Conservation (phyloP, 1,284 basidiomycete species). For the Stygiomarasmius scandens region DNA sequence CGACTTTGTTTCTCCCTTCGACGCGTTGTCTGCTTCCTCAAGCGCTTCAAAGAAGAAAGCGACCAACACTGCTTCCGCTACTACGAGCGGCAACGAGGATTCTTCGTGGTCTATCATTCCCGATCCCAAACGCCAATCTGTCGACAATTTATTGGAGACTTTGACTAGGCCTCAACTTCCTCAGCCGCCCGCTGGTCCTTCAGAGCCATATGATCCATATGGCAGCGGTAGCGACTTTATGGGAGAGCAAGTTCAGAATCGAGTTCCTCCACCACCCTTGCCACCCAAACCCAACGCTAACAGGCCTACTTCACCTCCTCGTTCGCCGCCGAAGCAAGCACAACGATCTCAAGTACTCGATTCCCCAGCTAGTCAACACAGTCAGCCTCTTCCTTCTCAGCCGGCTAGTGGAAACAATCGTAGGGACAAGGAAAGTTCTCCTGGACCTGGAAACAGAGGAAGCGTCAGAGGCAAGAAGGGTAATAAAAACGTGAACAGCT, state of each 20-base stretch:
- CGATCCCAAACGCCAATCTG: slow-evolving; percentile 76
- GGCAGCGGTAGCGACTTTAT: slow-evolving; percentile 48
- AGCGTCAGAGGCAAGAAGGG: slow-evolving; percentile 43
- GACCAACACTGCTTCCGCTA: slow-evolving; percentile 41
- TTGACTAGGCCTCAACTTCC: slow-evolving; percentile 58
- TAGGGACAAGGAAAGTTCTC: slow-evolving; percentile 71
- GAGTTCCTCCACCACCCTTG: slow-evolving; percentile 51
- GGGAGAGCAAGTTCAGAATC: slow-evolving; percentile 41
- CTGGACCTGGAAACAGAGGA: slow-evolving; percentile 52
- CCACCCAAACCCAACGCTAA: slow-evolving; percentile 49
- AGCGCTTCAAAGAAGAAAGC: slow-evolving; percentile 65
- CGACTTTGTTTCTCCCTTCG: slow-evolving; percentile 81
- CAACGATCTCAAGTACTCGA: slow-evolving; percentile 44
- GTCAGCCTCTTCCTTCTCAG: background rate
- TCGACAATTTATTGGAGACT: slow-evolving; percentile 76
- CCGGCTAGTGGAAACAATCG: slow-evolving; percentile 29
- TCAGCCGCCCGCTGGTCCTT: slow-evolving; percentile 20
- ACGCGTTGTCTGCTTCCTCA: slow-evolving; percentile 57
- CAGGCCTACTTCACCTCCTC: slow-evolving; percentile 53
- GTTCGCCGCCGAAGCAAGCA: slow-evolving; percentile 64
- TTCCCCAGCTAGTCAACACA: slow-evolving; percentile 44
- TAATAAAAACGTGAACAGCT: slow-evolving; percentile 55
- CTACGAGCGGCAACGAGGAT: slow-evolving; percentile 56
- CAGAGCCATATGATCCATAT: slow-evolving; percentile 45
- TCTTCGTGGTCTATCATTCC: slow-evolving; percentile 48